Evolutionary conservation across 2,329 filamentous ascomycete species (phyloP), one percentile per base, ranked within the genome.

Genomic region (Cercospora citrullina): DNA sequence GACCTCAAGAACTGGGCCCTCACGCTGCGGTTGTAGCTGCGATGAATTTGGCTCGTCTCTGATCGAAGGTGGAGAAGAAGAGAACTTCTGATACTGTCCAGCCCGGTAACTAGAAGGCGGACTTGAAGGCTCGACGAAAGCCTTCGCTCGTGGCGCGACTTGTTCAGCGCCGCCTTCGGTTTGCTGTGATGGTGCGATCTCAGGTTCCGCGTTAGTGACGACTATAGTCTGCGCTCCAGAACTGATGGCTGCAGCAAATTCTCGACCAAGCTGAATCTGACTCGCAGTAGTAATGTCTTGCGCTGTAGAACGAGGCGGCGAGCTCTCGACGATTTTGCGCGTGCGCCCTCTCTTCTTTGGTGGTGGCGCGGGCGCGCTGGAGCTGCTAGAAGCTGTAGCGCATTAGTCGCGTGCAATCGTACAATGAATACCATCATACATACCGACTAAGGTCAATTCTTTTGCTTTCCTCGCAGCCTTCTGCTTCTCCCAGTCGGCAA

Each of bases 401-500:
- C 33, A 23, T 61, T 12, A 61, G 36, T 18, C 16, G 42, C 60
- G 8, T 8, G 28, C 28, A 30, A 8, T 8, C 28, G 28, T 2
- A 30, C 28, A 30, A 7, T 7, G 6, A 6, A 8, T 30, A 30
- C 28, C 2, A 7, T 14, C 7, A 28, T 6, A 64, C 61, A 16
- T 33, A 63, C 60, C 23, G 5, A 7, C 12, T 4, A 28, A n/a
- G 31, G 10, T 36, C 23, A n/a, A 31, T 33, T 23, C 45, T 18
- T 28, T 31, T 63, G 60, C 39, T 63, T 31, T 51, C 57, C 63
- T 12, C 12, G 51, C 48, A 33, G 66, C 66, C 68, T 78, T 75
- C 51, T 75, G 68, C 18, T 60, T 69, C 71, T 81, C 63, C 79
- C 79, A 81, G 18, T 80, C 76, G 7, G 71, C 70, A 2, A 82